Conservation (phyloP, 805 yeast genomes). For the Starmera quercuum region DNA sequence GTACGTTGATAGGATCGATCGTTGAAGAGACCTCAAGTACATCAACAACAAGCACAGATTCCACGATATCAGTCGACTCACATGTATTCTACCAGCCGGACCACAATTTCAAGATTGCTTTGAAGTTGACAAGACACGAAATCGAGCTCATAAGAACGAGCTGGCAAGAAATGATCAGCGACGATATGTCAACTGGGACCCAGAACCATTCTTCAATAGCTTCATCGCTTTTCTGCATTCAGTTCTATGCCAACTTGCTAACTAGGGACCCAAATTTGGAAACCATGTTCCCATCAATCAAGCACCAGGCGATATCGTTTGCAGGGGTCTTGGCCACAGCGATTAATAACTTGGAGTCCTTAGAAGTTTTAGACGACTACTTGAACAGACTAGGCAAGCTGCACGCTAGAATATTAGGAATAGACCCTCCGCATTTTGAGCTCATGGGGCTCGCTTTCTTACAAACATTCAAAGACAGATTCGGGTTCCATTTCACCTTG, state of each 20-base stretch:
- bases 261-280: conserved; percentile 55
- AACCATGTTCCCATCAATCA: conserved; percentile 61
- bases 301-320: conserved; percentile 73
- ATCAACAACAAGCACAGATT: no score
- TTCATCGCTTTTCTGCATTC: conserved; percentile 64
- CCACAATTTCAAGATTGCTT: conserved; percentile 18
- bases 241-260: conserved; percentile 64
- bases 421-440: conserved; percentile 60
- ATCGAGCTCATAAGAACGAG: conserved; percentile 26
- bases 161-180: conserved; percentile 31
- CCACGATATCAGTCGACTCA: conserved; percentile 11
- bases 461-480: conserved; percentile 61
- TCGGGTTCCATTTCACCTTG: conserved; percentile 40
- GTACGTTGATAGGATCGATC: no score
- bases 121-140: conserved; percentile 24
- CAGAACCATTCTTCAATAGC: conserved; percentile 27
- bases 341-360: conserved; percentile 53
- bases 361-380: conserved; percentile 49
- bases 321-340: conserved; percentile 72
- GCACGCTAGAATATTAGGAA: conserved; percentile 68
- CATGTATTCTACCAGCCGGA: conserved; percentile 13
- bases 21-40: no score
- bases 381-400: conserved; percentile 60
- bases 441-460: conserved; percentile 68
- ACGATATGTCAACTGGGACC: conserved; percentile 15